Base-by-base conservation (phyloP, 345 rosid species). In the Populus ilicifolia region DNA sequence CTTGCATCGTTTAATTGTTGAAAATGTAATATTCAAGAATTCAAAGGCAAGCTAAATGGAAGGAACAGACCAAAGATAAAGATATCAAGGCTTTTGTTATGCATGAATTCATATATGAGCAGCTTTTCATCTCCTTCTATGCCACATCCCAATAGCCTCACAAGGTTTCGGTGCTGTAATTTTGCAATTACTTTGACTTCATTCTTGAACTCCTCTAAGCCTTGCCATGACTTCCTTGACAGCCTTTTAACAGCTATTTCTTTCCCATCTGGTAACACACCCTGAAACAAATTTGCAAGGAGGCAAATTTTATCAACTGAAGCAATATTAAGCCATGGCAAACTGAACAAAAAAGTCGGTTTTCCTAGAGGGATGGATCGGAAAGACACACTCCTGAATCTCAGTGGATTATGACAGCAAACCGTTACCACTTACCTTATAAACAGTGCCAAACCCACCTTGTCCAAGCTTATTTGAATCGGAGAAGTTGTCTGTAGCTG, bases 31-130 rank as follows among this genome's bases (percentile, higher is more conserved):
- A 20, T 20, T 54, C 8, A 66, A 66, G 25, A 25, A 12, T 35
- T 7, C 21, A 41, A 29, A 9, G 29, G 13, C 21, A 46, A 33
- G 16, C 2, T 20, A 17, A 29, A 38, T 23, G 48, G 11, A 18
- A 17, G 27, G 21, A 23, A 48, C 63, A 5, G 27, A 77, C 80
- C 74, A 70, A 69, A 77, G n/a, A 77, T 77, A 11, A 59, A 27
- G 5, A 41, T 5, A 39, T 76, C 79, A 29, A 76, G 79, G 65
- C 79, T 76, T 38, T 16, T 54, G 54, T 76, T 17, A 8, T 41
- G 73, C 79, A 69, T 76, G 79, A 52, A 76, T 59, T 76, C 79
- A 61, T 76, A 77, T 13, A 77, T 18, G 8, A 77, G 80, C 62
- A 77, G 20, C 16, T 77, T 77, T 33, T 77, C 80, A 1, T 77